These are phyloP conservation scores for Syncephalastrum racemosum DNA, from an alignment of 371 early-diverging fungal genomes.

Conservation along the genomic window DNA sequence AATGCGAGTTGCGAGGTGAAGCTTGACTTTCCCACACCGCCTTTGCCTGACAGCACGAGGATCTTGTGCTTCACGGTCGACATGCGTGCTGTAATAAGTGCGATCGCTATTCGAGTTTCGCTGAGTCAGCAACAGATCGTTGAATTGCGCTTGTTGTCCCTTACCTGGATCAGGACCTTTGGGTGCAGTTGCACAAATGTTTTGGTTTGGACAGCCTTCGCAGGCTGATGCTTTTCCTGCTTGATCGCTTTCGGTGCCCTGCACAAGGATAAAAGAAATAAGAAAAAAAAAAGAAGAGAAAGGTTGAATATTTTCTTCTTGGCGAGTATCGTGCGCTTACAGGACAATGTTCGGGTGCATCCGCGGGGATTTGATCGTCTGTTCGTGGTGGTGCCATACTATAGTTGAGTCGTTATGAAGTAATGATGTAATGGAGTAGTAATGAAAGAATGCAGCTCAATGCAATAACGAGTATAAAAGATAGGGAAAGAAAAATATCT, in stretches of 20 bases:
- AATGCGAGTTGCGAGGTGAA: constrained; percentile 81
- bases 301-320: too few relatives aligned
- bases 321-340: constrained; percentile 12
- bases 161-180: constrained; percentile 94
- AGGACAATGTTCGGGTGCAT: constrained; percentile 27
- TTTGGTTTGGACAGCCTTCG: constrained; percentile 97
- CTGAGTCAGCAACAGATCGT: not conserved
- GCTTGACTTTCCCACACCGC: constrained; percentile 98
- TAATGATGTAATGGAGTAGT: too few relatives aligned
- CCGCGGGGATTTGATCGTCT: constrained; percentile 17
- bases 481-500: too few relatives aligned
- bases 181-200: constrained; percentile 85
- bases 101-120: constrained; percentile 51
- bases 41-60: constrained; percentile 98
- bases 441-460: too few relatives aligned
- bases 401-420: not conserved
- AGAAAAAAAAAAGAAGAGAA: too few relatives aligned
- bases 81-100: constrained; percentile 72
- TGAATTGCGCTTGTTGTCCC: not conserved
- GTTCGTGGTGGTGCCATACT: constrained; percentile 23
- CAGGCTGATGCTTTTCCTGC: constrained; percentile 95
- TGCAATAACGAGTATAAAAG: too few relatives aligned
- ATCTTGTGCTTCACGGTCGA: constrained; percentile 74
- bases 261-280: constrained; percentile 3
- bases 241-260: constrained; percentile 83